Evolutionary conservation across 192 early-diverging fungal species (phyloP).

Genomic region (Podila epicladia): DNA sequence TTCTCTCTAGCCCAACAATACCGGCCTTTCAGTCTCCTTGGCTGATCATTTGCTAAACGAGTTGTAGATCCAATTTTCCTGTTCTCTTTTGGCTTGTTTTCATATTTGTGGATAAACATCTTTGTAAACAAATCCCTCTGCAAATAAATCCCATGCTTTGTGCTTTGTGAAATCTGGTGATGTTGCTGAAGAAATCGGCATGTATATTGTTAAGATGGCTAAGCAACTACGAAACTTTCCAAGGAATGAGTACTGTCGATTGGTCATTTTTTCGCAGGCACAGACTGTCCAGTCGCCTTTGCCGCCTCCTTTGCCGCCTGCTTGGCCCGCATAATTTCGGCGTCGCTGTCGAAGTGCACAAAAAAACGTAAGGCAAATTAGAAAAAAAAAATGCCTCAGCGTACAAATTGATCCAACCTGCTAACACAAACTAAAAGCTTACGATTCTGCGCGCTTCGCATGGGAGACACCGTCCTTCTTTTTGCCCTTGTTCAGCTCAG

Average conservation of each 20-base stretch:
- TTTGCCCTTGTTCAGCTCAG: conserved; percentile 33
- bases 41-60: conserved; percentile 57
- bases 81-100: too few species aligned
- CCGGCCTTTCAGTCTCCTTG: conserved; percentile 58
- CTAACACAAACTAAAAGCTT: background rate
- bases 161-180: too few species aligned
- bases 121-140: too few species aligned
- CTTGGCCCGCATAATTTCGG: conserved; percentile 2
- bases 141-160: too few species aligned
- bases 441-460: conserved; percentile 37
- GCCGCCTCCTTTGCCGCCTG: conserved; percentile 3
- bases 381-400: background rate
- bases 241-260: too few species aligned
- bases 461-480: conserved; percentile 25
- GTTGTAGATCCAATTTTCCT: conserved; percentile 18
- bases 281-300: background rate
- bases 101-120: too few species aligned
- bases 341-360: background rate
- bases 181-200: too few species aligned
- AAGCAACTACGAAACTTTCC: too few species aligned
- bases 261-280: too few species aligned
- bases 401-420: background rate
- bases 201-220: too few species aligned
- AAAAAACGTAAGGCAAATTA: background rate
- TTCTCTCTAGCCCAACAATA: conserved; percentile 58